These are phyloP conservation scores for Fraxinus quadrangulata DNA, from an alignment of 257 asterid genomes.

Conservation along the genomic window DNA sequence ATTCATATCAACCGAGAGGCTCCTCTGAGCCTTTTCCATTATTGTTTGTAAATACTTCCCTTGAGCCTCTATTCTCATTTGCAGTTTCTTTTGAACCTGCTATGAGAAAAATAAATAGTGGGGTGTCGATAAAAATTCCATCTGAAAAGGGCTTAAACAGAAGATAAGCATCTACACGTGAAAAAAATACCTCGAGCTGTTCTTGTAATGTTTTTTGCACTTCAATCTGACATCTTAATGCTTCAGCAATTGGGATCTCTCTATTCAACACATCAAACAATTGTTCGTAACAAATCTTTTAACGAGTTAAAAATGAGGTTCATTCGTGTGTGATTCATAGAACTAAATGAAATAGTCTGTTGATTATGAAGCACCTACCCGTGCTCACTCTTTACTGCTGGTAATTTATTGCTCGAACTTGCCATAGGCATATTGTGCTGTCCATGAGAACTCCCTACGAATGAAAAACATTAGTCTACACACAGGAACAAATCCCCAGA, in stretches of 20 bases:
- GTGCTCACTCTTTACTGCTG: conserved; percentile 52
- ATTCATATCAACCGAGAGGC: conserved; percentile 51
- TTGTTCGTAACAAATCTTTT: not conserved
- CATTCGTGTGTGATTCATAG: no score
- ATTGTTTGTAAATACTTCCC: conserved; percentile 86
- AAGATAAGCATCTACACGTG: not conserved
- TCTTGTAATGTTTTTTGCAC: conserved; percentile 74
- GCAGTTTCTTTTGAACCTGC: conserved; percentile 90
- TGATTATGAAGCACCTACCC: conserved; percentile 41
- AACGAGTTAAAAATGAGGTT: no score
- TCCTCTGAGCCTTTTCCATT: conserved; percentile 70
- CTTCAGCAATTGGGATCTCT: conserved; percentile 68
- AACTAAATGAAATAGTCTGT: not conserved
- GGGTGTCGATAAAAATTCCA: not conserved
- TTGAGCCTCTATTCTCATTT: conserved; percentile 91
- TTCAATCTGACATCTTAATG: conserved; percentile 64
- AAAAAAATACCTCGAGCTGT: conserved; percentile 68
- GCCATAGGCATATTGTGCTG: conserved; percentile 46
- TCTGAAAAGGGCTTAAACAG: not conserved
- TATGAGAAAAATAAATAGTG: not conserved
- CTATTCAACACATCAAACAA: conserved; percentile 38
- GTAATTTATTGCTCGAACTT: conserved; percentile 49
- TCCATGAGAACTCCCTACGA: conserved; percentile 53
- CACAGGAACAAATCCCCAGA: not conserved
- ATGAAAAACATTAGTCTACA: conserved; percentile 5